Base-by-base conservation (phyloP, 345 rosid species). In the Rhizophora apiculata region DNA sequence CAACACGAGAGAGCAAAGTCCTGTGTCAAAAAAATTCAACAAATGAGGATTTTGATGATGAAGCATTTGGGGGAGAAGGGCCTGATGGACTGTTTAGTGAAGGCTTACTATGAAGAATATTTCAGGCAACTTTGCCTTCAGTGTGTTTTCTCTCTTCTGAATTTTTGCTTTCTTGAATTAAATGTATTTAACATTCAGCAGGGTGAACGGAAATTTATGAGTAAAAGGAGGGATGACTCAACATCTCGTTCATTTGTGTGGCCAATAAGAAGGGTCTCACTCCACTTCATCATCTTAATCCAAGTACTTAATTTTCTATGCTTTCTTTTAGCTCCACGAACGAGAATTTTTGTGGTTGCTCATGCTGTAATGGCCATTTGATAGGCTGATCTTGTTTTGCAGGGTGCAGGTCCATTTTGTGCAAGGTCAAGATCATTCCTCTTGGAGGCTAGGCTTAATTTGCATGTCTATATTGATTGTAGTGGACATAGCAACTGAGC, bases 21-120 rank as follows among this genome's bases (percentile, higher is more conserved):
- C 58, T 85, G 49, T 88, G 96, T 79, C 96, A 85, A 78, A 94
- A 92, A 82, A 87, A 92, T 84, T 90, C 98, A 62, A 87, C 84
- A 30, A 87, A 84, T 81, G 93, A 88, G 70, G 97, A 90, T 76
- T 92, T 95, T 83, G 97, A 87, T 43, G 91, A 91, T 62, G 94
- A 82, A 73, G 70, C 85, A 39, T 91, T 85, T 76, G 83, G 74
- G 64, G 77, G 77, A 74, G 89, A 86, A 39, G 78, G 80, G 63
- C 73, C 84, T 1, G 80, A 68, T 43, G 92, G 78, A 76, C 81
- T 85, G 15, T 60, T 82, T 65, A 82, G 87, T 70, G 73, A 83
- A 70, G 75, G 85, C 77, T 74, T 84, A 67, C 71, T 57, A 63
- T 84, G 81, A 84, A 72, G 73, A 68, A 68, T 58, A 60, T 61